Base-by-base conservation (phyloP, 2,329 filamentous ascomycete species). In the Colletotrichum sp. region DNA sequence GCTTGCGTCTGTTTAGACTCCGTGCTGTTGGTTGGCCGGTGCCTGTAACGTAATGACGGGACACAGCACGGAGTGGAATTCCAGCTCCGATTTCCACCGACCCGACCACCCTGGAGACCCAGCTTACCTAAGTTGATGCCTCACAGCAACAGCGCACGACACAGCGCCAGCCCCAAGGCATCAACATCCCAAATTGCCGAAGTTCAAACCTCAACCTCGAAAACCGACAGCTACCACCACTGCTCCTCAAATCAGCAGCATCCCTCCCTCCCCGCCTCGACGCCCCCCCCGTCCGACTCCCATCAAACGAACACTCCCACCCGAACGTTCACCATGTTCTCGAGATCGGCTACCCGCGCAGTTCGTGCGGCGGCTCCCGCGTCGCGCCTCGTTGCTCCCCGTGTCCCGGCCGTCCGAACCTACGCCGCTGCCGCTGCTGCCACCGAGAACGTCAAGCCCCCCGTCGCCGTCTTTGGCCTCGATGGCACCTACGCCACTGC, bases 401-500 rank as follows among this genome's bases (percentile, higher is more conserved):
- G 84, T 83, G 89, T 88, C 83, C 90, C 91, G 83, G 88, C 92
- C 87, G 74, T 76, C 74, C 94, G 96, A 86, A 92, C 92, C 86
- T 98, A 95, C 88, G 95, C 95, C 83, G 74, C 74, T 30, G 94
- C 95, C 79, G 87, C 90, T 79, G 89, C 91, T 83, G 85, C 92
- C 81, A 86, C 90, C 83, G 88, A 92, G 85, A 92, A 93, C 77
- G 88, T 92, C 86, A 96, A 95, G 91, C 93, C 96, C 82, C 97
- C 97, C 81, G 90, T 98, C 85, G 92, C 96, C 82, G 92, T 99
- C 84, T 99, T 95, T 88, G 97, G 97, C 82, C 90, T 99, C 84
- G 97, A 99, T 88, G 97, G 97, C 87, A 99, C 96, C 85, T 99
- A 99, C 90, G 97, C 97, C 86, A 96, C 94, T 89, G 97, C 97